Evolutionary conservation across 2,329 filamentous ascomycete genomes (phyloP).

Genomic region (Bipolaris zeicola): DNA sequence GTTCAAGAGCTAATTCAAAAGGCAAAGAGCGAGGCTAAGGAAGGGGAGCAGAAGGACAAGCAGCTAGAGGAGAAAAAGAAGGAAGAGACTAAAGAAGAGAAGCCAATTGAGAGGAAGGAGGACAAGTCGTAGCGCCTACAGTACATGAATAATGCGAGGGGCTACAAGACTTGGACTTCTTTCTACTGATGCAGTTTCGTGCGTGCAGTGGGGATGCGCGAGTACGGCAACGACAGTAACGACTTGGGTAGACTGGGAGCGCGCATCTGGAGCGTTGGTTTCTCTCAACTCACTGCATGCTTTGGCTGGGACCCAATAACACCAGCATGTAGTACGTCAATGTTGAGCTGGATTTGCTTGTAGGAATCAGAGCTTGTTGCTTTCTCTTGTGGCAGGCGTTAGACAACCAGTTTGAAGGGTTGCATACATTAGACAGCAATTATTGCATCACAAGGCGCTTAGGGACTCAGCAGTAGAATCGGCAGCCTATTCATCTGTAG

Average conservation of each 20-base stretch:
- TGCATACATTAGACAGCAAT: constrained; percentile 42
- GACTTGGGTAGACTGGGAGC: constrained; percentile 14
- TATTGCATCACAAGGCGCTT: constrained; percentile 41
- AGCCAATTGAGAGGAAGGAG: constrained; percentile 23
- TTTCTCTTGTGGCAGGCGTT: constrained; percentile 26
- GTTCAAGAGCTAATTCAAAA: constrained; percentile 71
- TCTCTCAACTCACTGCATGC: constrained; percentile 9
- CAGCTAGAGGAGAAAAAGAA: constrained; percentile 58
- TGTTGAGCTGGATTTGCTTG: constrained; percentile 21
- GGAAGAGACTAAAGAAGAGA: constrained; percentile 29
- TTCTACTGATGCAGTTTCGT: neutral
- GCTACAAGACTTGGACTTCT: neutral
- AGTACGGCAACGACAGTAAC: constrained; percentile 24
- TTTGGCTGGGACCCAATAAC: neutral
- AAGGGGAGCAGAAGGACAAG: constrained; percentile 52
- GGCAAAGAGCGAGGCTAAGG: constrained; percentile 53
- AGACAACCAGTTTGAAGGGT: constrained; percentile 16
- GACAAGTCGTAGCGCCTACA: constrained; percentile 7
- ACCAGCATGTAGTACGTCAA: neutral
- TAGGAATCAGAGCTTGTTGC: constrained; percentile 12
- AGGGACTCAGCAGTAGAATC: constrained; percentile 22
- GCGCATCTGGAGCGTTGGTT: constrained; percentile 6
- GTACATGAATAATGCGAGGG: constrained; percentile 1
- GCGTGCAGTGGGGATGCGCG: constrained; percentile 1
- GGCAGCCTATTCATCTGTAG: constrained; percentile 21